phyloP scores from a whole-genome alignment of 139 green algal genomes.

The Picochlorum sp. region DNA sequence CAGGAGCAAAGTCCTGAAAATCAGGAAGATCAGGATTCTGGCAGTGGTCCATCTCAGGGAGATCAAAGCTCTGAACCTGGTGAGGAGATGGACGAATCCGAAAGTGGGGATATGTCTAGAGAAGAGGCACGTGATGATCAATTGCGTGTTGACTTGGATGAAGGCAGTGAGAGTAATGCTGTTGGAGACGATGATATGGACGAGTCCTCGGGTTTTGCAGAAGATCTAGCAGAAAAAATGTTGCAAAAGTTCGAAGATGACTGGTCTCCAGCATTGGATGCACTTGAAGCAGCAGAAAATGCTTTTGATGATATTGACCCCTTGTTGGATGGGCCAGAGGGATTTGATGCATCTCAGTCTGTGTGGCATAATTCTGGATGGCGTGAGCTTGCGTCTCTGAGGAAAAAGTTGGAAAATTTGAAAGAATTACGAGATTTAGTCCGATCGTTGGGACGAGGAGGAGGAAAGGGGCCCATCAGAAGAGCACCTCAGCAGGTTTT shows the following conservation, averaged over 20 bases:
- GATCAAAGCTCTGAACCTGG: constrained; percentile 23
- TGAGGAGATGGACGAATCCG: constrained; percentile 11
- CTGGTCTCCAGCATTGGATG: constrained; percentile 71
- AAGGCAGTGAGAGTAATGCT: not conserved
- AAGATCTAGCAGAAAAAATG: constrained; percentile 41
- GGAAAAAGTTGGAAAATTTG: constrained; percentile 67
- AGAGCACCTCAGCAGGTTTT: constrained; percentile 61
- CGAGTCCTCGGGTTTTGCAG: constrained; percentile 5
- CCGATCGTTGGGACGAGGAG: constrained; percentile 54
- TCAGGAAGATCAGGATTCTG: constrained; percentile 4
- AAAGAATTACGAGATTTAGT: constrained; percentile 80
- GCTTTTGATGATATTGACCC: constrained; percentile 63
- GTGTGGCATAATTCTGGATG: constrained; percentile 71
- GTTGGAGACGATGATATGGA: constrained; percentile 25
- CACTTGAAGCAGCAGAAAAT: constrained; percentile 43
- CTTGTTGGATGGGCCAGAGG: constrained; percentile 61
- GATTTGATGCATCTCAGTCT: constrained; percentile 55
- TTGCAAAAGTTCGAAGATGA: constrained; percentile 70
- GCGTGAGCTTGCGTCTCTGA: constrained; percentile 61
- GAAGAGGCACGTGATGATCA: not conserved
- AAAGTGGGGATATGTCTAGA: not conserved
- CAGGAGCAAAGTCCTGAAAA: constrained; percentile 28
- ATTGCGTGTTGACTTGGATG: not conserved
- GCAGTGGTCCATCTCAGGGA: constrained; percentile 14
- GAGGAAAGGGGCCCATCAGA: constrained; percentile 67